phyloP scores from a whole-genome alignment of 805 yeast genomes.

The Cyberlindnera maritima region DNA sequence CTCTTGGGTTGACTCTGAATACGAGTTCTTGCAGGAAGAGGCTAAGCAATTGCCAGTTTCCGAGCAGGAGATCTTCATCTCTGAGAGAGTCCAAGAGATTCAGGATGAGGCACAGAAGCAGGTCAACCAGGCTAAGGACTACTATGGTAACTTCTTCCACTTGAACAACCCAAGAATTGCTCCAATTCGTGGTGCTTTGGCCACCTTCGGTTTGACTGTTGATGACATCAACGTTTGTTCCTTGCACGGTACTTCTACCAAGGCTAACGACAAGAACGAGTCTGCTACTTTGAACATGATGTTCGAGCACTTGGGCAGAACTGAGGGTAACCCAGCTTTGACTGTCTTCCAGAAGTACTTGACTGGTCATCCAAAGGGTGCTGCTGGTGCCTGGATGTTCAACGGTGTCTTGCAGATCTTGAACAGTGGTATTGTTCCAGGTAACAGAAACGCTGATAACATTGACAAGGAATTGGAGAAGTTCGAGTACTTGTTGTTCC shows the following conservation, averaged over 20 bases:
- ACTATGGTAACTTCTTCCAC: slow-evolving; percentile 96
- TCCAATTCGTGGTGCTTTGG: slow-evolving; percentile 95
- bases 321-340: slow-evolving; percentile 95
- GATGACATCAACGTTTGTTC: slow-evolving; percentile 97
- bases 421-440: slow-evolving; percentile 93
- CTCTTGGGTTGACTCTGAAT: slow-evolving; percentile 82
- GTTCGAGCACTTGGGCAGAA: slow-evolving; percentile 94
- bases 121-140: slow-evolving; percentile 81
- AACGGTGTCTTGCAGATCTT: slow-evolving; percentile 95
- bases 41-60: slow-evolving; percentile 49
- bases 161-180: slow-evolving; percentile 90
- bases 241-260: slow-evolving; percentile 99
- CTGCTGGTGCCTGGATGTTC: slow-evolving; percentile 99
- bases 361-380: slow-evolving; percentile 99
- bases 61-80: slow-evolving; percentile 57
- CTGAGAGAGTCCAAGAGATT: slow-evolving; percentile 86
- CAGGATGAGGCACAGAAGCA: slow-evolving; percentile 82
- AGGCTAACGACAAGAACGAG: slow-evolving; percentile 98
- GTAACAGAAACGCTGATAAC: slow-evolving; percentile 98
- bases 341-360: slow-evolving; percentile 99
- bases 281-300: slow-evolving; percentile 84
- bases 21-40: slow-evolving; percentile 67
- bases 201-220: slow-evolving; percentile 86
- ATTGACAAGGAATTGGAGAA: slow-evolving; percentile 80
- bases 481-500: slow-evolving; percentile 87